Evolutionary conservation across 1,284 basidiomycete genomes (phyloP), one percentile per base, ranked within the genome.

Genomic region (Ganoderma lucidum): DNA sequence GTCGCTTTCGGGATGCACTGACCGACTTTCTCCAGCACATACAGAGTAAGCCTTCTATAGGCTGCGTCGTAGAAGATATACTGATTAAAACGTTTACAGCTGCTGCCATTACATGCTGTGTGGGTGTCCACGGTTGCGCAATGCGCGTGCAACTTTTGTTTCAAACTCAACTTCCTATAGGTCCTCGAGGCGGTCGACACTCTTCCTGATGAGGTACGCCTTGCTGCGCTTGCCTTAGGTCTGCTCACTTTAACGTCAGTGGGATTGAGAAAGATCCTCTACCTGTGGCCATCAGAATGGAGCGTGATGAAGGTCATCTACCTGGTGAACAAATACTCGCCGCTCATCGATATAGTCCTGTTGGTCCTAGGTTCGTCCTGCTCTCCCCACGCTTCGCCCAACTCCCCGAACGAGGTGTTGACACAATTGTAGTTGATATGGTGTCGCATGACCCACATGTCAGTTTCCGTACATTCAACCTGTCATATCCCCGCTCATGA

Each of bases 131-230:
- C n/a, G n/a, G n/a, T n/a, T n/a, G n/a, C n/a, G n/a, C n/a, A n/a
- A n/a, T 19, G 8, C 17, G 19, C 32, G 23, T 39, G 35, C 9
- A 5, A 59, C 19, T n/a, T 14, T 35, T n/a, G 35, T 23, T 2
- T 14, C 15, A 4, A 35, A 23, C 56, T 39, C 17, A 59, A 19
- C 56, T n/a, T n/a, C n/a, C 3, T 10, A n/a, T 37, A 63, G 62
- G 28, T 37, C 15, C 44, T 63, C 2, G 62, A 63, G 44, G 32
- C 44, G 0, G 15, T 63, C 32, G 62, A 23, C 6, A 63, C 62
- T 9, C 62, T 63, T 32, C 62, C 62, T 19, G 62, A 63, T 19
- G 62, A 63, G 62, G 62, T n/a, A n/a, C n/a, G n/a, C n/a, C n/a
- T n/a, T n/a, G n/a, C n/a, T n/a, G n/a, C n/a, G n/a, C n/a, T n/a